Evolutionary conservation across 306 rosid genomes (phyloP).

Genomic region (Prunus davidiana): DNA sequence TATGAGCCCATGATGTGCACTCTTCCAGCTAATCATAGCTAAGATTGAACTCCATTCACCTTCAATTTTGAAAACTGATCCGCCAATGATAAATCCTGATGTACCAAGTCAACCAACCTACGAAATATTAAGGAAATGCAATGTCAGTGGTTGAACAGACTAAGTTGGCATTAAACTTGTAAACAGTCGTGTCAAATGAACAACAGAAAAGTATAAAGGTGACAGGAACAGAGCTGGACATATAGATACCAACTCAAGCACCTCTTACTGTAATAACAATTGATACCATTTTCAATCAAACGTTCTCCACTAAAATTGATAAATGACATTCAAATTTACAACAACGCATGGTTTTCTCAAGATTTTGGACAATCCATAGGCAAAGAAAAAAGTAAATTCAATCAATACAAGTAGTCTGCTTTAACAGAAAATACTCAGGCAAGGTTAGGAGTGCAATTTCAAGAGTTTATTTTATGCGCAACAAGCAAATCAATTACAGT

Average conservation of each 20-base stretch:
- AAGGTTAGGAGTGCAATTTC: too few relatives aligned
- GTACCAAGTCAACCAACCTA: slow-evolving; percentile 89
- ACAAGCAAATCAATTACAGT: too few relatives aligned
- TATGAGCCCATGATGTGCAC: slow-evolving; percentile 11
- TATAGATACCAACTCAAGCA: too few relatives aligned
- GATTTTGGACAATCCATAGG: neutral
- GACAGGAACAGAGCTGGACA: neutral
- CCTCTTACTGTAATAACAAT: neutral
- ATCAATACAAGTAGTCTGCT: neutral
- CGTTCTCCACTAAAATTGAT: neutral
- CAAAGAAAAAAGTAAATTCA: neutral
- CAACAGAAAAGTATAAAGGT: neutral
- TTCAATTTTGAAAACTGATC: slow-evolving; percentile 80
- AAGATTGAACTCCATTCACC: slow-evolving; percentile 45
- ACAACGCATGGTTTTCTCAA: neutral
- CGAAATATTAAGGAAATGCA: slow-evolving; percentile 11
- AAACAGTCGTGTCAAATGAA: slow-evolving; percentile 17
- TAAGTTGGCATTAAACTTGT: slow-evolving; percentile 5
- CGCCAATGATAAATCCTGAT: slow-evolving; percentile 83
- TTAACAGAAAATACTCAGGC: neutral
- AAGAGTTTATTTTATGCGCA: too few relatives aligned
- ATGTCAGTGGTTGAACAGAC: slow-evolving; percentile 18
- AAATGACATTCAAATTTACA: neutral
- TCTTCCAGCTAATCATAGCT: slow-evolving; percentile 10
- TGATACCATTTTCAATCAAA: too few relatives aligned